phyloP scores from a whole-genome alignment of 176 grass and related monocot species.

The Themeda triandra region DNA sequence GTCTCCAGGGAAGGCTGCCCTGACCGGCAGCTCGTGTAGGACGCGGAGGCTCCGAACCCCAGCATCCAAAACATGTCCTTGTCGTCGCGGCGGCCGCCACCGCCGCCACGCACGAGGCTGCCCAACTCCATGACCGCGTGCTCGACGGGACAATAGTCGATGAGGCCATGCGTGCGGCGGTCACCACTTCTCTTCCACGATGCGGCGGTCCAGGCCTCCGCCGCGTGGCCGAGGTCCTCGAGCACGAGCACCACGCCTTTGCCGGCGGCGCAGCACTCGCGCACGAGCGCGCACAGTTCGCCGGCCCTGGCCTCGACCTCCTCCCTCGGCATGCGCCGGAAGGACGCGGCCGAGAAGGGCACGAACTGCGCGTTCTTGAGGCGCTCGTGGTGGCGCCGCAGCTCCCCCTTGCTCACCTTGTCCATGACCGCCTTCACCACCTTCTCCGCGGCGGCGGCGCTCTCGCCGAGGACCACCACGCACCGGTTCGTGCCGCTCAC shows the following conservation, averaged over 20 bases:
- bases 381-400: conserved; percentile 29
- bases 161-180: not conserved
- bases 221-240: conserved; percentile 63
- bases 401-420: conserved; percentile 56
- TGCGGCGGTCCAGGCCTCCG: conserved; percentile 42
- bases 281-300: conserved; percentile 55
- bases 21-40: conserved; percentile 16
- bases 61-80: conserved; percentile 57
- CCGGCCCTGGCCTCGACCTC: conserved; percentile 50
- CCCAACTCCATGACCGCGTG: conserved; percentile 74
- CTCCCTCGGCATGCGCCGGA: conserved; percentile 41
- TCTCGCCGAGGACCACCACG: conserved; percentile 57
- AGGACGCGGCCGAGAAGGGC: conserved; percentile 50
- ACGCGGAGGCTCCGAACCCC: conserved; percentile 40
- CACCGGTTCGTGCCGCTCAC: conserved; percentile 29
- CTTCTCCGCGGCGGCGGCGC: conserved; percentile 16
- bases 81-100: not conserved
- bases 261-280: conserved; percentile 35
- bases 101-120: conserved; percentile 34
- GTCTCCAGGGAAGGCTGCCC: conserved; percentile 46
- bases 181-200: conserved; percentile 11
- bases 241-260: conserved; percentile 60
- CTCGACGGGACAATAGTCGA: conserved; percentile 51
- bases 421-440: conserved; percentile 73
- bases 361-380: conserved; percentile 61